These are phyloP conservation scores for Carex parvula DNA, from an alignment of 176 grass and related monocot genomes.

Conservation along the genomic window DNA sequence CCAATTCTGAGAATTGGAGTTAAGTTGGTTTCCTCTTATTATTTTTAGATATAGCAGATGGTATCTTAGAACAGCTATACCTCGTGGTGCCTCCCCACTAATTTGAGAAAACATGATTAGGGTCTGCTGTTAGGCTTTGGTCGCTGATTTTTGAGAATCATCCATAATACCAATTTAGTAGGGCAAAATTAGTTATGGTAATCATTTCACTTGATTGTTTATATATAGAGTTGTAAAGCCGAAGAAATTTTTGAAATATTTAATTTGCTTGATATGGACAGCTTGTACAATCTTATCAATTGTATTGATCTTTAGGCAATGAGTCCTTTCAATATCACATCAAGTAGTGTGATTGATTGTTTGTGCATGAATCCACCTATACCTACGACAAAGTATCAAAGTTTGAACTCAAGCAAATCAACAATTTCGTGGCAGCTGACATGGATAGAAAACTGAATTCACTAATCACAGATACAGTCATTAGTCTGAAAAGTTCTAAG, in stretches of 20 bases:
- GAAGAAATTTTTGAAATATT: neutral
- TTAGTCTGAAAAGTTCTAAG: neutral
- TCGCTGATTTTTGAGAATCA: neutral
- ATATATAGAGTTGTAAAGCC: no score
- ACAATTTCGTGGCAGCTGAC: neutral
- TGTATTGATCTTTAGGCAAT: neutral
- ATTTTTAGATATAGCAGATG: neutral
- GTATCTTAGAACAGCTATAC: neutral
- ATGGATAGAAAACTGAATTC: neutral
- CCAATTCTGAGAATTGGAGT: neutral
- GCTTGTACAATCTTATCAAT: neutral
- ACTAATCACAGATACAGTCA: neutral
- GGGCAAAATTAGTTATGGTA: neutral
- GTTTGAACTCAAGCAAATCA: neutral
- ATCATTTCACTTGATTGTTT: neutral
- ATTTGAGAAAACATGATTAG: neutral
- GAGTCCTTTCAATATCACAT: neutral
- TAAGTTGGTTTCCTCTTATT: neutral
- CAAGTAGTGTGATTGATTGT: neutral
- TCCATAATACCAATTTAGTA: neutral
- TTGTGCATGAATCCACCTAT: neutral
- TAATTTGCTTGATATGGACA: neutral
- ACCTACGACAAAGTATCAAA: neutral
- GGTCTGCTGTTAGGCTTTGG: neutral
- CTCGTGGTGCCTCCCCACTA: neutral